phyloP scores from a whole-genome alignment of 306 rosid species.

The Gynostemma pentaphyllum region DNA sequence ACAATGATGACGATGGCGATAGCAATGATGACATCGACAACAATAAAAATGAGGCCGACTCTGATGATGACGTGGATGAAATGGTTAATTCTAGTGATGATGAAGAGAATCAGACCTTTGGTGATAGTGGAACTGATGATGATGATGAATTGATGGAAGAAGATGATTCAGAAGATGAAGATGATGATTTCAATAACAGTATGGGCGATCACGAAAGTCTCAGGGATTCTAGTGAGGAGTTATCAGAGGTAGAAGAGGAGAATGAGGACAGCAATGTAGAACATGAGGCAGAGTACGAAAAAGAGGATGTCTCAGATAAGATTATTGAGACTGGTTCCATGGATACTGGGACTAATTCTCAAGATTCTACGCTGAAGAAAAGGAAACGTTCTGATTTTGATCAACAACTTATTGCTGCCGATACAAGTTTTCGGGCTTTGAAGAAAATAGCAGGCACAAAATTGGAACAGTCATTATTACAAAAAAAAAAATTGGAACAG shows the following conservation, averaged over 20 bases:
- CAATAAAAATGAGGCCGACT: too few species aligned
- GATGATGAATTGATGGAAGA: conserved; percentile 26
- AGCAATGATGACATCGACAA: conserved; percentile 25
- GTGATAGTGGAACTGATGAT: conserved; percentile 29
- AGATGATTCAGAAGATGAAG: too few species aligned
- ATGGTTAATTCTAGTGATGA: conserved; percentile 24
- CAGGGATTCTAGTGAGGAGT: too few species aligned
- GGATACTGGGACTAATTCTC: conserved; percentile 19
- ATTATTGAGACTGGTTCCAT: conserved; percentile 14
- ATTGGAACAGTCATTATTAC: too few species aligned
- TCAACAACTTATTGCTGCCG: conserved; percentile 42
- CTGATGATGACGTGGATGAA: conserved; percentile 31
- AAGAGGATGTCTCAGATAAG: too few species aligned
- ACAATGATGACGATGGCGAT: conserved; percentile 21
- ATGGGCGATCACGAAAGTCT: conserved; percentile 24
- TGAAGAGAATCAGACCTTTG: conserved; percentile 13
- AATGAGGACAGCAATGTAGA: conserved; percentile 11
- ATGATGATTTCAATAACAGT: too few species aligned
- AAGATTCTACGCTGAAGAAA: too few species aligned
- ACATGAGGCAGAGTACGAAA: too few species aligned
- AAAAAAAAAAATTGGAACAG: conserved; percentile 25
- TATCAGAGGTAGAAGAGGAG: conserved; percentile 25
- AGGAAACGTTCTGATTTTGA: too few species aligned
- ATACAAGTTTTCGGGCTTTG: conserved; percentile 69
- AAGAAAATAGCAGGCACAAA: too few species aligned